Conservation (phyloP, 139 green algal species). For the Coccomyxa sp. region DNA sequence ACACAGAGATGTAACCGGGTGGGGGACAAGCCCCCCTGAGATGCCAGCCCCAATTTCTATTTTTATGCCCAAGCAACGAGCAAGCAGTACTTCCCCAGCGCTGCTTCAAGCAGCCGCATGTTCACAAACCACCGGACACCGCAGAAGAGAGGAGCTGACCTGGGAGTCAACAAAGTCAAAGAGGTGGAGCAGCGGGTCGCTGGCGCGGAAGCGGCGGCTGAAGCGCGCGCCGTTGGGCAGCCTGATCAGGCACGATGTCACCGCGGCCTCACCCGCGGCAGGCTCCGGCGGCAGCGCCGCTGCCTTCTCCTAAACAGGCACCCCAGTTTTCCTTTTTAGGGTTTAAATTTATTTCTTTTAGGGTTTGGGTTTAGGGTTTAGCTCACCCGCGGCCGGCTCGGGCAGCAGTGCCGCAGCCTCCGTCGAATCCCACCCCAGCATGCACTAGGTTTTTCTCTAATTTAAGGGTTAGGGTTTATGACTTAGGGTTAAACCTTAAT, state of each 20-base stretch:
- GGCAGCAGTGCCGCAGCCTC: too few relatives aligned
- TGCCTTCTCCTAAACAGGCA: constrained; percentile 20
- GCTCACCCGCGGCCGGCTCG: neutral
- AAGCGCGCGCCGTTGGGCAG: constrained; percentile 61
- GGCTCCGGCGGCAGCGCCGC: constrained; percentile 47
- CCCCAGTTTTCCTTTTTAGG: neutral
- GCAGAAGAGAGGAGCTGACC: neutral
- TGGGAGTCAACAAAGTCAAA: constrained; percentile 71
- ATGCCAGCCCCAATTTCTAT: neutral
- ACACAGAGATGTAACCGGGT: neutral
- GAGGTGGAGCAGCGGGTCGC: constrained; percentile 31
- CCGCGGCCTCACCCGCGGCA: neutral
- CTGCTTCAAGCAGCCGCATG: neutral
- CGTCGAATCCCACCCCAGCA: neutral
- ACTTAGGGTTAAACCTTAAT: too few relatives aligned
- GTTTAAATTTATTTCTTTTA: neutral
- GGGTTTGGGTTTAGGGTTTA: neutral
- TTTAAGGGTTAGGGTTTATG: too few relatives aligned
- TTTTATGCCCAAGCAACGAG: neutral
- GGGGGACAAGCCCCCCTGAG: neutral
- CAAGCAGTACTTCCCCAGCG: neutral
- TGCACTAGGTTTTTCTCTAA: too few relatives aligned
- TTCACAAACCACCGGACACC: neutral
- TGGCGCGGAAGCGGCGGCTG: constrained; percentile 46
- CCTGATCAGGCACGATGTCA: constrained; percentile 46